Conservation (phyloP, 176 grass and related monocot species). For the Musa troglodytarum region DNA sequence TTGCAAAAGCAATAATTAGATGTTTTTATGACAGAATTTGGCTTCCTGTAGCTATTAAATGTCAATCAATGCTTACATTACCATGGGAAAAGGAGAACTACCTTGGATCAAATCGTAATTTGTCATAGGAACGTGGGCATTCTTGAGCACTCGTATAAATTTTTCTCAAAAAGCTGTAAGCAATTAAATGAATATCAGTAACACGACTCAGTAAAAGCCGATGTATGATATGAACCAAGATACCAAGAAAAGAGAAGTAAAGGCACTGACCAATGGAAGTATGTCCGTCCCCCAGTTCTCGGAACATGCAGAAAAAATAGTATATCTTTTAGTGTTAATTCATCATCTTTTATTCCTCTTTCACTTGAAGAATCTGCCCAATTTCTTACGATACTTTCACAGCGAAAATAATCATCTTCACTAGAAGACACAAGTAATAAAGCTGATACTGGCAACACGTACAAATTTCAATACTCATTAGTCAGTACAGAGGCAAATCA, state of each 20-base stretch:
- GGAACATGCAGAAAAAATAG: slow-evolving; percentile 97
- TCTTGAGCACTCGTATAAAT: slow-evolving; percentile 62
- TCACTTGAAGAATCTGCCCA: slow-evolving; percentile 49
- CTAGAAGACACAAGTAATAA: slow-evolving; percentile 4
- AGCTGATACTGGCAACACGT: neutral
- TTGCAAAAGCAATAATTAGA: neutral
- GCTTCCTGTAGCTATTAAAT: neutral
- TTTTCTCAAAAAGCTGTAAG: slow-evolving; percentile 72
- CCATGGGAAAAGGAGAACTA: slow-evolving; percentile 24
- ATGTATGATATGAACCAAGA: neutral
- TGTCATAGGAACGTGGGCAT: slow-evolving; percentile 85
- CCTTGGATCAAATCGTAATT: slow-evolving; percentile 75
- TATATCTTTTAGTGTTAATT: slow-evolving; percentile 65
- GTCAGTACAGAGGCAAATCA: neutral
- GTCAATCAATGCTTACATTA: neutral
- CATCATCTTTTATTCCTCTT: slow-evolving; percentile 35
- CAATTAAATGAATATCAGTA: neutral
- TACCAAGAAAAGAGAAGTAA: neutral
- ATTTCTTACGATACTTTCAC: slow-evolving; percentile 46
- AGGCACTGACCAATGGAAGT: slow-evolving; percentile 70
- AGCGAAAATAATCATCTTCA: slow-evolving; percentile 35
- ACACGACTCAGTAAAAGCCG: neutral
- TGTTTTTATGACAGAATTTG: neutral
- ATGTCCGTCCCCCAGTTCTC: slow-evolving; percentile 80
- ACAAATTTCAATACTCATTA: neutral